Evolutionary conservation across 2,329 filamentous ascomycete species (phyloP).

Genomic region (Diaporthe vaccinii): DNA sequence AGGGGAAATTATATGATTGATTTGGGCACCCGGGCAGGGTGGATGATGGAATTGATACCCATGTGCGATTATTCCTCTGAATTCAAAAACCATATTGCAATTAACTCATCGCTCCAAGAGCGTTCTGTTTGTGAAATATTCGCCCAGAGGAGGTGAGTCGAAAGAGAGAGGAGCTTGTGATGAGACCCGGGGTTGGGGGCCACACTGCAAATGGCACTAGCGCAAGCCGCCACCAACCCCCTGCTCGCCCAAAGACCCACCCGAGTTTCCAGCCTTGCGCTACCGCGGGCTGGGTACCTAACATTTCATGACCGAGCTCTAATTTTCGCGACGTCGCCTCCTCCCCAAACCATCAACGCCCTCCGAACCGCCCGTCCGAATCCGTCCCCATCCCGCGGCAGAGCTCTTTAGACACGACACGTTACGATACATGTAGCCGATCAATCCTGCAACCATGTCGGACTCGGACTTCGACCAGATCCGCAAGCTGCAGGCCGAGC

Average conservation of each 20-base stretch:
- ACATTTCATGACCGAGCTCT: constrained; percentile 34
- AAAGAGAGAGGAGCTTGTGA: neutral
- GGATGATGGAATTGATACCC: constrained; percentile 1
- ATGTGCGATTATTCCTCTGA: neutral
- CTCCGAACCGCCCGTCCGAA: neutral
- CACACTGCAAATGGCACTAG: neutral
- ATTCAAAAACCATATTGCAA: neutral
- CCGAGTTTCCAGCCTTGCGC: constrained; percentile 16
- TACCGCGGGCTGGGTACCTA: constrained; percentile 8
- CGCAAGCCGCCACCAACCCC: constrained; percentile 5
- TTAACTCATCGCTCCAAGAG: neutral
- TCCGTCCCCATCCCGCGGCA: neutral
- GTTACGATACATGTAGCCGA: constrained; percentile 41
- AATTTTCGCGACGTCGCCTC: constrained; percentile 32
- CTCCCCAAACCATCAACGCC: neutral
- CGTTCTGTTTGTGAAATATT: neutral
- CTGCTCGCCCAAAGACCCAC: constrained; percentile 7
- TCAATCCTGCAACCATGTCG: constrained; percentile 67
- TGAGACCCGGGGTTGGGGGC: neutral
- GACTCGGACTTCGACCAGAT: constrained; percentile 90
- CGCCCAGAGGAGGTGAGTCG: neutral
- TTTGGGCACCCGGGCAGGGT: neutral
- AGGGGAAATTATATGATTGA: neutral
- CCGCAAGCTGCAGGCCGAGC: constrained; percentile 91
- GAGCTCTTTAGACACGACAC: neutral